Base-by-base conservation (phyloP, 2,329 filamentous ascomycete genomes). In the Metarhizium sp. region DNA sequence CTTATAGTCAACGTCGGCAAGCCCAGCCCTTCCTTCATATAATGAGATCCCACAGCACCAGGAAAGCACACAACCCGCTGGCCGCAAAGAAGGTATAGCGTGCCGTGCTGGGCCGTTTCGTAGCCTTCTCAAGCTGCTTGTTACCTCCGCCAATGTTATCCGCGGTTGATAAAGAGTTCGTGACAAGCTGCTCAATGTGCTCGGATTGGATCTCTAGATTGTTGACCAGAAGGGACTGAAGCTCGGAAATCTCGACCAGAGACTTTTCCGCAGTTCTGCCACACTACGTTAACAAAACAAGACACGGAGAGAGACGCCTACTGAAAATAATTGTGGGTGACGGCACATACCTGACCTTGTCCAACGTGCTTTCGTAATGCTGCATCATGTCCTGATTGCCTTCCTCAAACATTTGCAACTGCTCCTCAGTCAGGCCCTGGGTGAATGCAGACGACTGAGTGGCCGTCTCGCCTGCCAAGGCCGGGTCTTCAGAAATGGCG, bases 341-440 rank as follows among this genome's bases (percentile, higher is more conserved):
- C 25, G 49, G n/a, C 50, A 79, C 88, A 54, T 81, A 95, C 89
- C 87, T 88, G 61, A 97, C 90, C 79, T 97, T 94, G 70, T 92
- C 87, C 68, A 97, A 75, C n/a, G 89, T 91, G 72, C 88, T 90
- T 71, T 96, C 90, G 70, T 95, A 96, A 71, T 96, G 89, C 70
- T 88, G 88, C 63, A 97, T 78, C 85, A 99, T 91, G 60, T 90
- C 86, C 70, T 91, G 86, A 67, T 97, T 96, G 67, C 95, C 92
- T 71, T 90, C 82, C 62, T 92, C 92, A 73, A 99, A 97, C 67
- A 96, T 81, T 69, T 96, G 92, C 53, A 94, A 75, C 71, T 97
- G 92, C 67, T 96, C 91, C 25, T 85, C 78, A 18, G 87, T 90
- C 58, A 96, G 75, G 59, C 85, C 81, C 46, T 82, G 72, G 52